These are phyloP conservation scores for Aschersonia sp. DNA, from an alignment of 2,329 filamentous ascomycete species.

Conservation along the genomic window DNA sequence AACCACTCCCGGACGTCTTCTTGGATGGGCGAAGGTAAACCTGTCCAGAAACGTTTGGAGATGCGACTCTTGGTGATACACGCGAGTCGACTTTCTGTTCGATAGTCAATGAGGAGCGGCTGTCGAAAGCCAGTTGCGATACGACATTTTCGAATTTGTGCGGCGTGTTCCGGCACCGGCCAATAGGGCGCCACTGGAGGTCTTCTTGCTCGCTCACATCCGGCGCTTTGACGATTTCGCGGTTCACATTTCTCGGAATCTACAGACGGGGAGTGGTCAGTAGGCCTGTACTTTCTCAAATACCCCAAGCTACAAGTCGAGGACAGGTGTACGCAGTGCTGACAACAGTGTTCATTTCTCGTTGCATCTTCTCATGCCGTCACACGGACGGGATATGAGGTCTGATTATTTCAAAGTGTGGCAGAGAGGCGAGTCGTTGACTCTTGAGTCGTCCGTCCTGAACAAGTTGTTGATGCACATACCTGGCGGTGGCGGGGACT, in stretches of 20 bases:
- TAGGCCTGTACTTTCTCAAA: too few species aligned
- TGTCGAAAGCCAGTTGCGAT: constrained; percentile 18
- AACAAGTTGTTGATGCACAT: constrained; percentile 2
- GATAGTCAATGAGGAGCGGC: constrained; percentile 21
- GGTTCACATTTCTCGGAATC: constrained; percentile 9
- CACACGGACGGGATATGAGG: too few species aligned
- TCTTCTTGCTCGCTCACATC: constrained; percentile 7
- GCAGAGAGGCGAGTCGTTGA: background rate
- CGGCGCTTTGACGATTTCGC: constrained; percentile 11
- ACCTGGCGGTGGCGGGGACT: constrained; percentile 14
- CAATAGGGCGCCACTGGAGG: constrained; percentile 13
- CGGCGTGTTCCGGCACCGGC: constrained; percentile 12
- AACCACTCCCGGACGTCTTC: constrained; percentile 7
- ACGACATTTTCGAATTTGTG: constrained; percentile 7
- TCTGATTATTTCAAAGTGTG: too few species aligned
- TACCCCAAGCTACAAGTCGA: too few species aligned
- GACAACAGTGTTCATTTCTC: too few species aligned
- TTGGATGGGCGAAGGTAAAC: constrained; percentile 26
- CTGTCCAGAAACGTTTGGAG: constrained; percentile 27
- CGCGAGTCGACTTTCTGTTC: constrained; percentile 19
- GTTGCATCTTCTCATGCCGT: too few species aligned
- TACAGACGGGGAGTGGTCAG: background rate
- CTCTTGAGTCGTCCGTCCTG: too few species aligned
- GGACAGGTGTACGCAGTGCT: too few species aligned
- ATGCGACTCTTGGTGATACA: constrained; percentile 8